These are phyloP conservation scores for Plasmodium vivax DNA, from an alignment of 169 alveolate genomes.

Conservation along the genomic window DNA sequence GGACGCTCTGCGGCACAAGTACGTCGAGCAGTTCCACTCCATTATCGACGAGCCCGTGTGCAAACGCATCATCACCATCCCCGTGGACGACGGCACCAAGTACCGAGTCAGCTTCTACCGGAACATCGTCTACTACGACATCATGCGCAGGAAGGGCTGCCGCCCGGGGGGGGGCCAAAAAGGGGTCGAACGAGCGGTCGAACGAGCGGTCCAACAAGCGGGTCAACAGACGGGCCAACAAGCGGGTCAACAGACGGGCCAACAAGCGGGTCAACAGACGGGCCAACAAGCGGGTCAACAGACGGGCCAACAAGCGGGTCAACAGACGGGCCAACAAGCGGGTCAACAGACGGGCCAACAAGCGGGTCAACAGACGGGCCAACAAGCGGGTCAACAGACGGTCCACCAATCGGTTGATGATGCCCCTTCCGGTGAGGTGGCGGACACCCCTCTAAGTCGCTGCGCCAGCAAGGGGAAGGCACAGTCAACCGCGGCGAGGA, in stretches of 20 bases:
- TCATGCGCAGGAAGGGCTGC: conserved; percentile 81
- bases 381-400: no score
- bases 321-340: no score
- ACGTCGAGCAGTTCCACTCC: conserved; percentile 88
- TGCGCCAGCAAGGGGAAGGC: neutral
- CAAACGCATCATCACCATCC: conserved; percentile 84
- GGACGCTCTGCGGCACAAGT: conserved; percentile 86
- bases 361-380: no score
- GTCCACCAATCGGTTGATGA: no score
- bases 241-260: no score
- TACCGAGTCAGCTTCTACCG: conserved; percentile 90
- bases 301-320: no score
- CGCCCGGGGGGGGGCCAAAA: neutral
- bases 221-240: no score
- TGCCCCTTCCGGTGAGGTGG: neutral
- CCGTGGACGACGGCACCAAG: conserved; percentile 90
- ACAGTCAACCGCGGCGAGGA: neutral
- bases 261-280: no score
- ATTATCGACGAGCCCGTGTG: conserved; percentile 91
- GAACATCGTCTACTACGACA: conserved; percentile 86
- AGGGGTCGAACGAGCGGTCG: no score
- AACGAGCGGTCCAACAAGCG: no score
- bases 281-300: no score
- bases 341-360: no score
- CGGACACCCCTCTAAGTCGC: neutral